These are phyloP conservation scores for Amniculicola lignicola DNA, from an alignment of 495 filamentous ascomycete genomes.

Conservation along the genomic window DNA sequence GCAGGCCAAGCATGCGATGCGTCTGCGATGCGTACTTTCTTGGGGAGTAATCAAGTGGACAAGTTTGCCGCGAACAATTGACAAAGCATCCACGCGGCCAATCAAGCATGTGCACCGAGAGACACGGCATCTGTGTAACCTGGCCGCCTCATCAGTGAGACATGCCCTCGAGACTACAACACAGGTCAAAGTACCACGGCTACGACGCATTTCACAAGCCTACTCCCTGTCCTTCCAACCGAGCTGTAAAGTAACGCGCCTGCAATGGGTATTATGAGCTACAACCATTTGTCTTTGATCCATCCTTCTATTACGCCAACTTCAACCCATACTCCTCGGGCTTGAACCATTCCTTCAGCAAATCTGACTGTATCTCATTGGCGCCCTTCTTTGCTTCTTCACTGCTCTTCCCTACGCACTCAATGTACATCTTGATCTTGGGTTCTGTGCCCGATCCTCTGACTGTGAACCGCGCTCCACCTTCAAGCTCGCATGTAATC, in stretches of 20 bases:
- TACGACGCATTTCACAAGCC: no score
- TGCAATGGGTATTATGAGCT: no score
- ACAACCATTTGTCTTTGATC: no score
- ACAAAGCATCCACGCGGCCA: background rate
- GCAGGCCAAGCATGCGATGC: no score
- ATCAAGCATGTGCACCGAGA: no score
- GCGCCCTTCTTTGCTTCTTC: constrained; percentile 53
- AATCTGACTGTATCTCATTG: constrained; percentile 50
- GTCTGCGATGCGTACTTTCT: background rate
- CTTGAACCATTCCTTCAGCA: constrained; percentile 59
- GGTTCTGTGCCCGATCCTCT: constrained; percentile 71
- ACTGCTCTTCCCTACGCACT: constrained; percentile 31
- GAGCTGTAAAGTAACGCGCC: no score
- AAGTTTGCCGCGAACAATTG: background rate
- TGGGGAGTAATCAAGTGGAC: background rate
- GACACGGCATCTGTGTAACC: no score
- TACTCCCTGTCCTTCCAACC: no score
- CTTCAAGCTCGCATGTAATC: constrained; percentile 67
- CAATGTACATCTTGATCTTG: constrained; percentile 48
- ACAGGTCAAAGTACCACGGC: no score
- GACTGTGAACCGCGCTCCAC: constrained; percentile 62
- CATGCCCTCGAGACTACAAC: no score
- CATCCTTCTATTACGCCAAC: constrained; percentile 19
- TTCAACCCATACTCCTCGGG: constrained; percentile 31
- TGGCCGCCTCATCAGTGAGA: no score